Conservation (phyloP, 176 grass and related monocot species). For the Elymus sibiricus region DNA sequence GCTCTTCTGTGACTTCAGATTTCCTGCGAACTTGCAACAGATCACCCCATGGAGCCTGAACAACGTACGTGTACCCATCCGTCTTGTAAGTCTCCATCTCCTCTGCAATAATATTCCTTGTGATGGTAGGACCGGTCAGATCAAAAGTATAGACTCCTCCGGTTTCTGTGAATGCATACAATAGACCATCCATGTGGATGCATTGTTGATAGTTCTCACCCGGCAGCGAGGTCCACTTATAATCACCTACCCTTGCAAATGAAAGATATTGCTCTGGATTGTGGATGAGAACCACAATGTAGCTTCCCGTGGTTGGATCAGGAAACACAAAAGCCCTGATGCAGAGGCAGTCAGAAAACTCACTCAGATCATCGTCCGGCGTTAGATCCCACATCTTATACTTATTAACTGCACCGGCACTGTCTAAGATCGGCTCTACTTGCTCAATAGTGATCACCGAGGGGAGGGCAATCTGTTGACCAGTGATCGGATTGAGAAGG, state of each 20-base stretch:
- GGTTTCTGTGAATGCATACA: background rate
- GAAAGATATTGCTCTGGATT: background rate
- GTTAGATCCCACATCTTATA: background rate
- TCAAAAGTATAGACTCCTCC: constrained; percentile 1
- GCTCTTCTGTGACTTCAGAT: accelerated
- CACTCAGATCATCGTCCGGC: background rate
- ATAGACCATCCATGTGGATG: background rate
- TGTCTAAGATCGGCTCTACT: background rate
- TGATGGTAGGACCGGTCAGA: background rate
- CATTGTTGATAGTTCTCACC: background rate
- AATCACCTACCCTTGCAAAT: constrained; percentile 4
- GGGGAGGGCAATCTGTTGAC: constrained; percentile 2
- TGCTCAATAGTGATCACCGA: background rate
- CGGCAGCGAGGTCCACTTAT: background rate
- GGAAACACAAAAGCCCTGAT: constrained; percentile 16
- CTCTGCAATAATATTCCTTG: background rate
- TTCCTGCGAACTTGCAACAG: background rate
- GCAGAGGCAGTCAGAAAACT: background rate
- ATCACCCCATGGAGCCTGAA: background rate
- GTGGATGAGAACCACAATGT: constrained; percentile 20
- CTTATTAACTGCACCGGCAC: background rate
- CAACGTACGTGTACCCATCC: background rate
- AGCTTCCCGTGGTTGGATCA: background rate
- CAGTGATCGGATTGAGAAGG: background rate
- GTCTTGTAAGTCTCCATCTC: background rate